phyloP scores from a whole-genome alignment of 2,329 filamentous ascomycete genomes.

The Graphilbum fragrans region DNA sequence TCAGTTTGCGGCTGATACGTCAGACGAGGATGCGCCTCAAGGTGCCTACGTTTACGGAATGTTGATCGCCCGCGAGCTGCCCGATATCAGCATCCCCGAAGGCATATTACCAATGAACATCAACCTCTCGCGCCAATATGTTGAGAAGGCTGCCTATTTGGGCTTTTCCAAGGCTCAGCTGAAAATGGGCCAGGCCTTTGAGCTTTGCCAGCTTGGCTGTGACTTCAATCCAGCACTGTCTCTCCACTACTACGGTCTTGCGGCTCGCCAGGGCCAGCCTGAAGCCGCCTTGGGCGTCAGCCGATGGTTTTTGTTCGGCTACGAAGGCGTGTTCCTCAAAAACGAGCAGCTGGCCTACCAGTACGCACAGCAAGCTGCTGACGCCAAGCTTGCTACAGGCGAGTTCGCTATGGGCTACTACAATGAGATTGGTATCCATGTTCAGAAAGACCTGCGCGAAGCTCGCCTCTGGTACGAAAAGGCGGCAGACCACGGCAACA shows the following conservation, averaged over 20 bases:
- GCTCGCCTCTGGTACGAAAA: slow-evolving; percentile 84
- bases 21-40: slow-evolving; percentile 93
- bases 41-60: slow-evolving; percentile 94
- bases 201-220: slow-evolving; percentile 85
- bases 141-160: slow-evolving; percentile 91
- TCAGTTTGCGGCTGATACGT: slow-evolving; percentile 66
- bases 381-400: slow-evolving; percentile 70
- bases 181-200: slow-evolving; percentile 94
- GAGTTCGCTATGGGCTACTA: slow-evolving; percentile 98
- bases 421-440: slow-evolving; percentile 88
- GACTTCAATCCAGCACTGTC: slow-evolving; percentile 91
- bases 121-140: slow-evolving; percentile 66
- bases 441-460: slow-evolving; percentile 69
- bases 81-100: slow-evolving; percentile 75
- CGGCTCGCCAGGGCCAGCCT: slow-evolving; percentile 80
- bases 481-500: slow-evolving; percentile 82
- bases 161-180: slow-evolving; percentile 94
- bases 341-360: slow-evolving; percentile 89
- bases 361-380: slow-evolving; percentile 79
- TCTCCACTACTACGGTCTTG: slow-evolving; percentile 89
- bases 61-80: slow-evolving; percentile 79
- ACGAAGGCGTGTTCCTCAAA: slow-evolving; percentile 84
- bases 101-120: slow-evolving; percentile 59
- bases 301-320: slow-evolving; percentile 96
- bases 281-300: slow-evolving; percentile 95